Conservation (phyloP, 352 stramenopile species). For the Phytophthora citrophthora region DNA sequence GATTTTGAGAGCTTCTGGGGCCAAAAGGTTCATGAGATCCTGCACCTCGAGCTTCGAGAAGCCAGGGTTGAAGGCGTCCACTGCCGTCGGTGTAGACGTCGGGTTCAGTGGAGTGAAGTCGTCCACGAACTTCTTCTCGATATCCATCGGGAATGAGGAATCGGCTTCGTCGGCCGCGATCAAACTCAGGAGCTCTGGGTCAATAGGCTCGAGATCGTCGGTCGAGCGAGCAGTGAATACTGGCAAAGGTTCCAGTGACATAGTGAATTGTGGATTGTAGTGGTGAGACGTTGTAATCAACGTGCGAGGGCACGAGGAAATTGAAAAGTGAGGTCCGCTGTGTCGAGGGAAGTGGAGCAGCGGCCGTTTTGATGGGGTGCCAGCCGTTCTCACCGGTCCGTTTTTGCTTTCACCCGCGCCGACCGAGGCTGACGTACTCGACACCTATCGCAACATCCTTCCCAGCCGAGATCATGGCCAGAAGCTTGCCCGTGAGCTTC, state of each 20-base stretch:
- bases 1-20: conserved; percentile 28
- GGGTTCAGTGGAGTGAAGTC: conserved; percentile 45
- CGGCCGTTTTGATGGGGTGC: conserved; percentile 21
- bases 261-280: conserved; percentile 7
- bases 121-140: conserved; percentile 25
- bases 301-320: conserved; percentile 38
- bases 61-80: conserved; percentile 39
- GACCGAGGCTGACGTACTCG: conserved; percentile 24
- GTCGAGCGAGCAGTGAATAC: conserved; percentile 30
- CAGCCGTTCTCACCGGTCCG: conserved; percentile 8
- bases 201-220: conserved; percentile 41
- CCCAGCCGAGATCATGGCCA: conserved; percentile 23
- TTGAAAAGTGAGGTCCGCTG: conserved; percentile 30
- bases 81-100: conserved; percentile 39
- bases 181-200: conserved; percentile 41
- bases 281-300: conserved; percentile 22
- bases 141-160: conserved; percentile 10
- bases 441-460: conserved; percentile 38
- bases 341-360: neutral
- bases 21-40: conserved; percentile 46
- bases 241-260: conserved; percentile 44
- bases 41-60: conserved; percentile 47
- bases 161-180: conserved; percentile 37
- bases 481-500: conserved; percentile 19
- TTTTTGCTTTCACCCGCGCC: conserved; percentile 10